Evolutionary conservation across 495 filamentous ascomycete species (phyloP).

Genomic region (Neurospora sp.): DNA sequence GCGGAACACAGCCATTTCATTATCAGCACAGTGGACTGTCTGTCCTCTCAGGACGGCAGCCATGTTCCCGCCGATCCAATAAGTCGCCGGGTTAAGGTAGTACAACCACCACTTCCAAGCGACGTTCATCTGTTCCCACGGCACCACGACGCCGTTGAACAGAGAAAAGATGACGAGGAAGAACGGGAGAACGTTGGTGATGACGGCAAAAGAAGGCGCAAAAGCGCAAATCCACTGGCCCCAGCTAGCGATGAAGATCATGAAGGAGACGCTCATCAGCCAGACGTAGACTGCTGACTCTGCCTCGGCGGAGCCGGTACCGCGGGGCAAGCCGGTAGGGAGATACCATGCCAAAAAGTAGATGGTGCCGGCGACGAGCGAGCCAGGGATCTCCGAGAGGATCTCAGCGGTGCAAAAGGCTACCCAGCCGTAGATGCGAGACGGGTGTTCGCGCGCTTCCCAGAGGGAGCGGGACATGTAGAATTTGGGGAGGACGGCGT

Average conservation of each 20-base stretch:
- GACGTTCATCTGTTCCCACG: slow-evolving; percentile 48
- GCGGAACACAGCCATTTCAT: slow-evolving; percentile 58
- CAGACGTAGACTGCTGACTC: slow-evolving; percentile 69
- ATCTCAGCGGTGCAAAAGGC: slow-evolving; percentile 72
- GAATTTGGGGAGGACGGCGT: slow-evolving; percentile 77
- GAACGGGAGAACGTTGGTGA: slow-evolving; percentile 62
- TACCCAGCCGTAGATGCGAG: slow-evolving; percentile 72
- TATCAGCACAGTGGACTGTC: slow-evolving; percentile 44
- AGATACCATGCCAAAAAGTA: slow-evolving; percentile 79
- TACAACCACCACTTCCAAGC: slow-evolving; percentile 76
- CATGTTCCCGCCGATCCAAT: slow-evolving; percentile 68
- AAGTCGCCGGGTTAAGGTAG: slow-evolving; percentile 58
- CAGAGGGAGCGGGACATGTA: slow-evolving; percentile 67
- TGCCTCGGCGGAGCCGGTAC: slow-evolving; percentile 29
- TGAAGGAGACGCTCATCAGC: slow-evolving; percentile 75
- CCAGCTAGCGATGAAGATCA: slow-evolving; percentile 67
- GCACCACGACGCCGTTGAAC: slow-evolving; percentile 66
- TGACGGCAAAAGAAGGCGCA: slow-evolving; percentile 71
- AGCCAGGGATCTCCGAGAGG: slow-evolving; percentile 65
- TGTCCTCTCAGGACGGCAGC: slow-evolving; percentile 46
- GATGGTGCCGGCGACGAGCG: slow-evolving; percentile 51
- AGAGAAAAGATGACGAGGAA: slow-evolving; percentile 70
- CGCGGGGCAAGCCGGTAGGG: slow-evolving; percentile 54
- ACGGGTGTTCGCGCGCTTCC: slow-evolving; percentile 66
- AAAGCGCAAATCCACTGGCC: slow-evolving; percentile 81